A percentile compares a stretch with the other conserved stretches of the same genome.
Evolutionary conservation across 2,329 filamentous ascomycete genomes (phyloP).

Genomic region (Sporothrix humicola): DNA sequence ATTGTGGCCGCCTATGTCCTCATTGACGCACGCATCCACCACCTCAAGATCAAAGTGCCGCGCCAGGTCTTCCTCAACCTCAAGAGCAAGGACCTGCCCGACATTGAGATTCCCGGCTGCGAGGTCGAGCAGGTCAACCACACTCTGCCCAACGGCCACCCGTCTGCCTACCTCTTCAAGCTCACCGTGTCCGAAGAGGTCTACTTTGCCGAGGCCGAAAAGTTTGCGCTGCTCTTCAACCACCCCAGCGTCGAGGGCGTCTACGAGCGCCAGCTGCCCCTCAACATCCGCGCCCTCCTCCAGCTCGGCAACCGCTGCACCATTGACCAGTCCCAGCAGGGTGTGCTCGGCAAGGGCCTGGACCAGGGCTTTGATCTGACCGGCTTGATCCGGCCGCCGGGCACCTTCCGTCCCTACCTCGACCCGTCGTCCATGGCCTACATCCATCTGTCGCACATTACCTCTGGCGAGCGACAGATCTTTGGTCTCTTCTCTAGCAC

Average conservation of each 20-base stretch:
- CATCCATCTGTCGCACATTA: slow-evolving; percentile 91
- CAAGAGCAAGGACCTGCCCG: slow-evolving; percentile 83
- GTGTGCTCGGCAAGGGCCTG: slow-evolving; percentile 88
- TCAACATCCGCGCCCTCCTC: slow-evolving; percentile 84
- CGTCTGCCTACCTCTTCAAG: slow-evolving; percentile 92
- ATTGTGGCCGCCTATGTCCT: slow-evolving; percentile 87
- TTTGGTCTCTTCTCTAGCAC: slow-evolving; percentile 91
- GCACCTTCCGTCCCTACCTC: slow-evolving; percentile 70
- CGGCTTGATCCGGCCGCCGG: slow-evolving; percentile 70
- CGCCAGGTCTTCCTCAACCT: slow-evolving; percentile 91
- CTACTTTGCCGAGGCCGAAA: slow-evolving; percentile 83
- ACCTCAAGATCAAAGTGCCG: slow-evolving; percentile 85
- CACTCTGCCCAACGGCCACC: slow-evolving; percentile 91
- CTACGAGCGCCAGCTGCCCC: slow-evolving; percentile 90
- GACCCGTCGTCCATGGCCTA: slow-evolving; percentile 77
- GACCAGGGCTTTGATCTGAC: slow-evolving; percentile 92
- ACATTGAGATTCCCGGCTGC: slow-evolving; percentile 85
- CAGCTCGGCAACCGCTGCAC: slow-evolving; percentile 90
- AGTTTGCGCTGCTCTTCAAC: slow-evolving; percentile 82
- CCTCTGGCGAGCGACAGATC: slow-evolving; percentile 86
- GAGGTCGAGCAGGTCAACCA: slow-evolving; percentile 91
- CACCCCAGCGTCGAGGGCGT: slow-evolving; percentile 96
- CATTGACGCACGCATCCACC: slow-evolving; percentile 90
- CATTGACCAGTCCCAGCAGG: slow-evolving; percentile 87
- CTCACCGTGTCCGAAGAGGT: slow-evolving; percentile 86